These are phyloP conservation scores for Rhizophora apiculata DNA, from an alignment of 345 rosid genomes.

Conservation along the genomic window DNA sequence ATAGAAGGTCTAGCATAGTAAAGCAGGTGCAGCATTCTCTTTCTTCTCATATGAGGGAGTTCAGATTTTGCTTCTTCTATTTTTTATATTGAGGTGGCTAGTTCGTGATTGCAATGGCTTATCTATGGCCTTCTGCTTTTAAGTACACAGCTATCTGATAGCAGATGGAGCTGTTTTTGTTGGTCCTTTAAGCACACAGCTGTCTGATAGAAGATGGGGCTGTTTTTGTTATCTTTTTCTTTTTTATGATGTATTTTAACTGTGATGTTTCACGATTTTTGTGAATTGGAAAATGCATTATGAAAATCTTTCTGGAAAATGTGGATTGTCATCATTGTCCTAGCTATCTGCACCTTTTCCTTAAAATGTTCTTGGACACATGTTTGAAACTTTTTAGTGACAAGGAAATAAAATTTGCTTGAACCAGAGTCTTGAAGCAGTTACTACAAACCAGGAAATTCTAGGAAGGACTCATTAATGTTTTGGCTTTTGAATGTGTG, in stretches of 20 bases:
- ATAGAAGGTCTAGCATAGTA: conserved; percentile 92
- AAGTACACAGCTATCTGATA: not conserved
- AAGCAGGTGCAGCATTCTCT: conserved; percentile 61
- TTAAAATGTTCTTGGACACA: too few species aligned
- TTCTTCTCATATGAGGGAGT: not conserved
- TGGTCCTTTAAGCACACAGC: conserved; percentile 76
- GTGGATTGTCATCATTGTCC: not conserved
- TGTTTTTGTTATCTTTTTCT: not conserved
- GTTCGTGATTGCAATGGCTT: too few species aligned
- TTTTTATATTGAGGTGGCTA: not conserved
- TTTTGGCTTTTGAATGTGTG: not conserved
- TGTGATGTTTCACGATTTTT: not conserved
- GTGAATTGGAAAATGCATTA: not conserved
- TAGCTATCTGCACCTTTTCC: too few species aligned
- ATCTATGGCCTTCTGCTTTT: too few species aligned
- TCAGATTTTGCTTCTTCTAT: not conserved
- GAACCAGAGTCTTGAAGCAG: too few species aligned
- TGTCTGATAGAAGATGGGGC: conserved; percentile 29
- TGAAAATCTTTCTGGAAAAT: not conserved
- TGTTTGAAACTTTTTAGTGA: too few species aligned
- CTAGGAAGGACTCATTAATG: not conserved
- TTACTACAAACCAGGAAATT: too few species aligned
- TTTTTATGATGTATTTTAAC: not conserved
- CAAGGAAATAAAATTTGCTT: too few species aligned
- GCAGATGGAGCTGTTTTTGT: not conserved